phyloP scores from a whole-genome alignment of 208 protist species.

The Leishmania tropica region DNA sequence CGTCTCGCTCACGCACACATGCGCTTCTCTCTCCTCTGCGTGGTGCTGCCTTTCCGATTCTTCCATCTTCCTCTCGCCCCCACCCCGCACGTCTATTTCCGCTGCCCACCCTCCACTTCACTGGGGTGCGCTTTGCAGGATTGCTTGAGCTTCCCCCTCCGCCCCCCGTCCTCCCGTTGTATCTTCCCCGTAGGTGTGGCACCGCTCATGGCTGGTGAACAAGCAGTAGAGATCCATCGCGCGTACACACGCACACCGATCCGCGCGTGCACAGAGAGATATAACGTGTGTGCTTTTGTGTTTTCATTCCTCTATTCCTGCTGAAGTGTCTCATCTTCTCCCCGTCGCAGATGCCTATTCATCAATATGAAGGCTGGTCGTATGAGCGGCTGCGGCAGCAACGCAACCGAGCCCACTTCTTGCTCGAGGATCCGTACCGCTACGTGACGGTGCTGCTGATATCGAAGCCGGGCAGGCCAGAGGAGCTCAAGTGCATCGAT shows the following conservation, averaged over 20 bases:
- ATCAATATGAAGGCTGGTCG: slow-evolving; percentile 86
- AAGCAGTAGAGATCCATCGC: neutral
- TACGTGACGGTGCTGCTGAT: slow-evolving; percentile 83
- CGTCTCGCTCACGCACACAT: neutral
- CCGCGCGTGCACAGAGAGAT: neutral
- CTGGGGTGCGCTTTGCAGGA: neutral
- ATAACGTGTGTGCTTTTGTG: neutral
- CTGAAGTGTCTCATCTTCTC: neutral
- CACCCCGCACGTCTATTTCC: neutral
- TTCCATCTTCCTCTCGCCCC: neutral
- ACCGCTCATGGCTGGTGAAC: neutral
- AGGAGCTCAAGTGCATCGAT: slow-evolving; percentile 77
- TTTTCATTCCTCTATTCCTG: neutral
- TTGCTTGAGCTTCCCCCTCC: no score
- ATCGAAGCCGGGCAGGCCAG: slow-evolving; percentile 8
- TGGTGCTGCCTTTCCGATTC: neutral
- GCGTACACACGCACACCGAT: neutral
- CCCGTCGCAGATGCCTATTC: slow-evolving; percentile 29
- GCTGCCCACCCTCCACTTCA: neutral
- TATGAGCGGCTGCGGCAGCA: slow-evolving; percentile 66
- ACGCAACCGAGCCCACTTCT: slow-evolving; percentile 82
- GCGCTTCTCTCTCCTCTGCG: neutral
- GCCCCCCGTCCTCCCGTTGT: no score
- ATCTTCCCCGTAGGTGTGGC: neutral
- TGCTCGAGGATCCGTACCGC: slow-evolving; percentile 78